Evolutionary conservation across 1,284 basidiomycete genomes (phyloP).

Genomic region (Binderoboletus segoi): DNA sequence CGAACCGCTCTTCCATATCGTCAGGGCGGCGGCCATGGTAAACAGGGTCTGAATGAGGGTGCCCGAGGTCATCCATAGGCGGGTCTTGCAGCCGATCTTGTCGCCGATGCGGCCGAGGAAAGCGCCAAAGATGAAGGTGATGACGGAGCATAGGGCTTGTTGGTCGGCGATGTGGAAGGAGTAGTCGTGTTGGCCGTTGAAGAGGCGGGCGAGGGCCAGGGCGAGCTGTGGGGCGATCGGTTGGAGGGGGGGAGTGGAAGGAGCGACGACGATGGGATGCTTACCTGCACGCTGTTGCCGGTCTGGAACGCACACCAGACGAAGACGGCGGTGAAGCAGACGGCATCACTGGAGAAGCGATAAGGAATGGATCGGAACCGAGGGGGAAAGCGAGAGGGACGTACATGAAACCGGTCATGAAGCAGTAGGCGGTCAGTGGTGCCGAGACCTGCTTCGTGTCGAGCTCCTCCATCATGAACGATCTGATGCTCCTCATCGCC

Average conservation of each 20-base stretch:
- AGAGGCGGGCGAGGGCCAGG: conserved; percentile 65
- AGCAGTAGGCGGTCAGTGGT: conserved; percentile 76
- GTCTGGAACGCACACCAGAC: conserved; percentile 91
- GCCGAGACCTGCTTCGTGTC: conserved; percentile 60
- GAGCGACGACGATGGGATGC: conserved; percentile 16
- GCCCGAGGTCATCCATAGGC: conserved; percentile 74
- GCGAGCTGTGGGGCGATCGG: conserved; percentile 45
- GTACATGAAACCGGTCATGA: conserved; percentile 85
- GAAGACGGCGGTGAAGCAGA: conserved; percentile 80
- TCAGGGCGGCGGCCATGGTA: conserved; percentile 70
- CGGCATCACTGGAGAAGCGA: conserved; percentile 53
- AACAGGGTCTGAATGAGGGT: conserved; percentile 76
- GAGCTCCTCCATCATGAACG: conserved; percentile 52
- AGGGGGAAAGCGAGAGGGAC: conserved; percentile 30
- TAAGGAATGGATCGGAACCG: background rate
- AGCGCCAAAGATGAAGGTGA: conserved; percentile 74
- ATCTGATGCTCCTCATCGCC: conserved; percentile 15
- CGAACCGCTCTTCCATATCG: conserved; percentile 66
- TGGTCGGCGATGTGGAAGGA: conserved; percentile 77
- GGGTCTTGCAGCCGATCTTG: conserved; percentile 66
- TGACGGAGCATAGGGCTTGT: conserved; percentile 77
- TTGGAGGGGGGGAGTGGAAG: background rate
- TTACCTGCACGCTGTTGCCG: conserved; percentile 70
- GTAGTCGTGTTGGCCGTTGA: conserved; percentile 57
- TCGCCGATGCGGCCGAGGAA: conserved; percentile 74